Evolutionary conservation across 805 yeast species (phyloP), one percentile per base, ranked within the genome.

Genomic region (Kregervanrija pseudodelftensis): DNA sequence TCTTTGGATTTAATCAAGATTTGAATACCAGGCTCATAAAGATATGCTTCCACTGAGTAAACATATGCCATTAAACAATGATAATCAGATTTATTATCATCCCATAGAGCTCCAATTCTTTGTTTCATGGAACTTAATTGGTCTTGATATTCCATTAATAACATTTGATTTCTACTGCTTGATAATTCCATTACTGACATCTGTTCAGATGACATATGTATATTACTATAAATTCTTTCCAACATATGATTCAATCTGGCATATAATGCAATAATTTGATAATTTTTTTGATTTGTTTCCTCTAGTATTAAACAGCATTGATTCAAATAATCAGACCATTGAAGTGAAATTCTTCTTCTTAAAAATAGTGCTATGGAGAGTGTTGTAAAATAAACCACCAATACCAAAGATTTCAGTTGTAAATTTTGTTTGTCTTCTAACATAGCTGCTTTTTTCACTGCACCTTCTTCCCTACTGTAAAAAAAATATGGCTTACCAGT

Each of bases 241-340:
- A 85, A 64, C 13, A 76, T 56, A 48, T 76, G 76, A 48, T 77
- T 78, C 48, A 86, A 51, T 48, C 80, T 73, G 11, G 82, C 77
- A 60, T 82, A 75, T 1, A 72, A 54, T 0, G 86, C 83, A 42
- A 85, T 59, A 15, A 73, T 62, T 35, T 59, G 60, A 51, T 69
- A 69, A 11, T 57, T 56, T 2, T 50, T 49, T 8, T 64, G 50
- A 10, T 62, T 59, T 10, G 70, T 54, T 0, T 56, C 52, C 40
- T 73, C 79, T 43, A 84, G 58, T n/a, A 60, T 45, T 1, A 55
- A 49, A 53, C 82, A 81, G 51, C 86, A 79, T 43, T 76, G 79
- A 45, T 80, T 80, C 39, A 83, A 73, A 52, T 74, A 81, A 1
- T 76, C 74, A 1, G 80, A 72, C 88, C 89, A 83, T 47, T 73